Conservation (phyloP, 2,329 filamentous ascomycete genomes). For the Metarhizium rileyi region DNA sequence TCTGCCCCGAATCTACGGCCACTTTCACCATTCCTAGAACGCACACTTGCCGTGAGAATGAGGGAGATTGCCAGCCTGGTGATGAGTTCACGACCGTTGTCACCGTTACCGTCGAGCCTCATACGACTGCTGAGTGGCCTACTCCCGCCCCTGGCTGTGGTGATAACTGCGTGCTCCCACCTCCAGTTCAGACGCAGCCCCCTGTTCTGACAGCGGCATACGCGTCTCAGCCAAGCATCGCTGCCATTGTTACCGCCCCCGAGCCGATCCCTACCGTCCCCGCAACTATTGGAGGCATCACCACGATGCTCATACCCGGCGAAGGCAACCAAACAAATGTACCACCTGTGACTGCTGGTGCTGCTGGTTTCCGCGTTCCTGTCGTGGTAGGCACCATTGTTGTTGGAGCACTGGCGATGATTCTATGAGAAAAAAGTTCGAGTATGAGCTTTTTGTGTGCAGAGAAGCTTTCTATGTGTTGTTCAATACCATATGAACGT, state of each 20-base stretch:
- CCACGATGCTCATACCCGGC: conserved; percentile 5
- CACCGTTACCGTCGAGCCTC: conserved; percentile 17
- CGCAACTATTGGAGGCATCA: conserved; percentile 1
- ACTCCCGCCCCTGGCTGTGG: conserved; percentile 14
- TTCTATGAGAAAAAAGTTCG: conserved; percentile 9
- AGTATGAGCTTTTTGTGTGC: not conserved
- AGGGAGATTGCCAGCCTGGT: conserved; percentile 17
- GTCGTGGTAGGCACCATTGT: conserved; percentile 8
- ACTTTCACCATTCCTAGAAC: conserved; percentile 20
- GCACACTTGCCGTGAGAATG: conserved; percentile 17
- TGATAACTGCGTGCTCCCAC: conserved; percentile 9
- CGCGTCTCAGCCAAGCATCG: not conserved
- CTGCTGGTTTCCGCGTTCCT: conserved; percentile 10
- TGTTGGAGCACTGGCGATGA: conserved; percentile 12
- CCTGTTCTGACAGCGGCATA: conserved; percentile 1
- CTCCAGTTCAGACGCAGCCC: conserved; percentile 7
- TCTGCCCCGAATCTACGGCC: conserved; percentile 16
- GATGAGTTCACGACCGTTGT: conserved; percentile 14
- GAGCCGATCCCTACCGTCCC: not conserved
- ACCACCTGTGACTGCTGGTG: conserved; percentile 12
- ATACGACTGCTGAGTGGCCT: conserved; percentile 14
- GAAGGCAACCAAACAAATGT: conserved; percentile 8
- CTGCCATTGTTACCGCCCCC: not conserved
- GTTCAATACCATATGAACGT: not conserved
- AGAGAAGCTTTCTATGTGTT: not conserved